Base-by-base conservation (phyloP, 2,329 filamentous ascomycete species). In the Mycosphaerella sp. region DNA sequence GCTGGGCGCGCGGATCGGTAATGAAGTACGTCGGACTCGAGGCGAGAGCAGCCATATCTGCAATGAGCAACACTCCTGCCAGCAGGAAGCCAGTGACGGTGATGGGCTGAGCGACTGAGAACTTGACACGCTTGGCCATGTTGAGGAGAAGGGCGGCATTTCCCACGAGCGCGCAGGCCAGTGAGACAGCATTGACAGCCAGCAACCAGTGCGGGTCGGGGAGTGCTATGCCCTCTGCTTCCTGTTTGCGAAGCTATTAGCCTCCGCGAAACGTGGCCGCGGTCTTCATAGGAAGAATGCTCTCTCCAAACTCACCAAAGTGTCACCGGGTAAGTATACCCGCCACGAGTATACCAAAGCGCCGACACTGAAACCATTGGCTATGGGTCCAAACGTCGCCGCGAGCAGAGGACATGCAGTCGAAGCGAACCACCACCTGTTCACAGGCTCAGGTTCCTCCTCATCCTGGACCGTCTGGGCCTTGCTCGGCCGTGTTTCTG, bases 31-130 rank as follows among this genome's bases (percentile, higher is more conserved):
- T 59, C 2, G 69, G 67, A 6, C 74, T 72, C 0, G 73, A 74
- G 9, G 77, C 74, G 42, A 71, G 46, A 5, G 76, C 73, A 12
- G 72, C 67, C 3, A 81, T 73, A 8, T 82, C 73, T 3, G 71
- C 73, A 29, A 82, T 77, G 31, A 84, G 71, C 1, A 83, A 70
- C 4, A 78, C 56, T 0, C 78, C 79, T 10, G 80, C 73, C 2
- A 80, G 60, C 45, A 79, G 76, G 70, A 79, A 83, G n/a, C 80
- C 80, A n/a, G 76, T 62, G 34, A 83, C 80, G 0, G 80, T 82
- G 42, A 83, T 78, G 1, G 80, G 78, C 61, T 83, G 80, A 1
- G 80, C 79, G 26, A 81, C 70, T 4, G 71, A 69, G 63, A 83
- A 83, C 0, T 72, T 69, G 8, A 83, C 62, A 10, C 79, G 72